phyloP scores from a whole-genome alignment of 192 early-diverging fungal species.

The Obelidium mucronatum region DNA sequence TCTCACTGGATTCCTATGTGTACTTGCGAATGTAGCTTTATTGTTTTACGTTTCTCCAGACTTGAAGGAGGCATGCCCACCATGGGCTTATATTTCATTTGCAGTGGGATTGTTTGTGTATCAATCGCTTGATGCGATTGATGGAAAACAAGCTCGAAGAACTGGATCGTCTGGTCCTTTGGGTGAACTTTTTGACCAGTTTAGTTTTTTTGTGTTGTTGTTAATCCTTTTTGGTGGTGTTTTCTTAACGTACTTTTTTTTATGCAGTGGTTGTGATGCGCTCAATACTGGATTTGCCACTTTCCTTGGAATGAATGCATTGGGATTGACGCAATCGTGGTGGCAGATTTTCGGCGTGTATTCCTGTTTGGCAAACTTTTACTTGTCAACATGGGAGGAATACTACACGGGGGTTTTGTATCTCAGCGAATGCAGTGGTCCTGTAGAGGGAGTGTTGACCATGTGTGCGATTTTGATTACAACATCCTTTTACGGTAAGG shows the following conservation, averaged over 20 bases:
- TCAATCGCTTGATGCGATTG: slow-evolving; percentile 91
- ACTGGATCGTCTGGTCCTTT: slow-evolving; percentile 87
- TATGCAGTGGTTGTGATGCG: slow-evolving; percentile 70
- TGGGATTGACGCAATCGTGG: slow-evolving; percentile 77
- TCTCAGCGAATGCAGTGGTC: slow-evolving; percentile 84
- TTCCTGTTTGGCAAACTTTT: slow-evolving; percentile 77
- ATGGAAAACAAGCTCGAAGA: slow-evolving; percentile 94
- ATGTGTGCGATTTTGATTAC: slow-evolving; percentile 66
- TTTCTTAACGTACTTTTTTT: background rate
- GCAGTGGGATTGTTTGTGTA: slow-evolving; percentile 86
- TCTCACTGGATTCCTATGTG: slow-evolving; percentile 80
- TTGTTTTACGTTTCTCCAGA: slow-evolving; percentile 78
- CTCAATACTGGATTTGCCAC: slow-evolving; percentile 70
- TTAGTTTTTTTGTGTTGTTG: slow-evolving; percentile 14
- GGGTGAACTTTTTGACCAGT: slow-evolving; percentile 95
- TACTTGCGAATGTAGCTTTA: slow-evolving; percentile 75
- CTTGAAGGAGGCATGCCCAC: slow-evolving; percentile 71
- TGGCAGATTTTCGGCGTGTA: slow-evolving; percentile 47
- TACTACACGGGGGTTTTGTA: slow-evolving; percentile 90
- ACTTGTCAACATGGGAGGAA: slow-evolving; percentile 93
- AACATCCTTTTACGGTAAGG: slow-evolving; percentile 73
- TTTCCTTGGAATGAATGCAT: slow-evolving; percentile 65
- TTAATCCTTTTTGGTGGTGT: slow-evolving; percentile 8
- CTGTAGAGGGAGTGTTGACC: slow-evolving; percentile 88
- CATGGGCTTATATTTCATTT: slow-evolving; percentile 70